Evolutionary conservation across 2,329 filamentous ascomycete species (phyloP).

Genomic region (Ascochyta lentis): DNA sequence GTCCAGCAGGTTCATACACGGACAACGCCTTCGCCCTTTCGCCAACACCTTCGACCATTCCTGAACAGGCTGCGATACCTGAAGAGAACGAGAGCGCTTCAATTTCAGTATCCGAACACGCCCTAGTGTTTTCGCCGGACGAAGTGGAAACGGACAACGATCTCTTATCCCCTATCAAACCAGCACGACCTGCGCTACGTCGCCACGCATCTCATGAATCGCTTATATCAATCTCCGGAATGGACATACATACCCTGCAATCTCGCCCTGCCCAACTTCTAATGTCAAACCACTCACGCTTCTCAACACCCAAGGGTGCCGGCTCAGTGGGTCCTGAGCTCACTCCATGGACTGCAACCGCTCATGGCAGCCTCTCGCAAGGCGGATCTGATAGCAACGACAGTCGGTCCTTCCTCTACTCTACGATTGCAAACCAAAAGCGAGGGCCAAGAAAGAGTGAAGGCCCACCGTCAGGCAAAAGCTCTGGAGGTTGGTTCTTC

Average conservation of each 20-base stretch:
- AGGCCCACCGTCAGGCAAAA: slow-evolving; percentile 49
- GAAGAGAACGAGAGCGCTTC: slow-evolving; percentile 45
- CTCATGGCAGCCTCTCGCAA: slow-evolving; percentile 59
- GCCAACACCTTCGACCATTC: slow-evolving; percentile 26
- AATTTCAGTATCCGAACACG: slow-evolving; percentile 18
- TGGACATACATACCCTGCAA: slow-evolving; percentile 87
- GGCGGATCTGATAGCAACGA: slow-evolving; percentile 60
- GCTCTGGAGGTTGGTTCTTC: slow-evolving; percentile 70
- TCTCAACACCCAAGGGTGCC: slow-evolving; percentile 54
- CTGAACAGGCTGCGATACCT: slow-evolving; percentile 41
- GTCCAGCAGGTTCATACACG: slow-evolving; percentile 40
- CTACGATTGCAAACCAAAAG: slow-evolving; percentile 37
- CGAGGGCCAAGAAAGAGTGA: slow-evolving; percentile 31
- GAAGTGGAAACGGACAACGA: slow-evolving; percentile 42
- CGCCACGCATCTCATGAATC: slow-evolving; percentile 83
- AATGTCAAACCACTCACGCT: slow-evolving; percentile 58
- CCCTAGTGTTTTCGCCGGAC: slow-evolving; percentile 32
- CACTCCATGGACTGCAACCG: slow-evolving; percentile 54
- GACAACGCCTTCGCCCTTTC: slow-evolving; percentile 41
- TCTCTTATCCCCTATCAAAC: slow-evolving; percentile 36
- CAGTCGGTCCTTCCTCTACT: slow-evolving; percentile 60
- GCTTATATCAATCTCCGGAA: slow-evolving; percentile 82
- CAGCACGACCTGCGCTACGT: slow-evolving; percentile 59
- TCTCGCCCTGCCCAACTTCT: slow-evolving; percentile 78
- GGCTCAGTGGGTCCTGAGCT: slow-evolving; percentile 50